phyloP scores from a whole-genome alignment of 2,329 filamentous ascomycete genomes.

The Diaporthe citrichinensis region DNA sequence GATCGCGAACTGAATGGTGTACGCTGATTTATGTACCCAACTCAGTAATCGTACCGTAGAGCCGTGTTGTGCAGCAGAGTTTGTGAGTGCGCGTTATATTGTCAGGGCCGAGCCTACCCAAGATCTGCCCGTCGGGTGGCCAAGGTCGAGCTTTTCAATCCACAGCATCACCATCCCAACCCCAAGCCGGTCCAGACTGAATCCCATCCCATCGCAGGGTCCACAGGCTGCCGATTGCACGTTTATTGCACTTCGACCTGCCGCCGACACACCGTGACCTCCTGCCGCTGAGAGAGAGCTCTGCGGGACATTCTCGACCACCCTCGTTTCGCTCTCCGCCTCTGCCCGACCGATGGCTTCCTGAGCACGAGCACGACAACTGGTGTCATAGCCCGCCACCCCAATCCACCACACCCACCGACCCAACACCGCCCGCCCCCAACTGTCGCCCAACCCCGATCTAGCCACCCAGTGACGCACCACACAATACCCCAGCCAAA shows the following conservation, averaged over 20 bases:
- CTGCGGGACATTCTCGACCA: constrained; percentile 27
- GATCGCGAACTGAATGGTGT: no score
- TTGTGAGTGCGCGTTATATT: no score
- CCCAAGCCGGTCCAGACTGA: constrained; percentile 20
- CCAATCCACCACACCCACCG: constrained; percentile 20
- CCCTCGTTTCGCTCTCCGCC: constrained; percentile 7
- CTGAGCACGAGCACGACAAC: constrained; percentile 32
- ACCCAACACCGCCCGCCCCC: constrained; percentile 16
- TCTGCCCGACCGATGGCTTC: constrained; percentile 37
- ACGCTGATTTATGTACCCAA: no score
- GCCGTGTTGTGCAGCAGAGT: no score
- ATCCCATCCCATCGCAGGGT: constrained; percentile 27
- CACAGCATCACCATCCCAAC: constrained; percentile 33
- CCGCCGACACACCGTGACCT: neutral
- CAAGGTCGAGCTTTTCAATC: constrained; percentile 35
- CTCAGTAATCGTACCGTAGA: no score
- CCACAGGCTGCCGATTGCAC: constrained; percentile 19
- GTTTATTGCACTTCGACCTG: neutral
- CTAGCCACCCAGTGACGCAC: constrained; percentile 33
- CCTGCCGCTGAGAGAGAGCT: neutral
- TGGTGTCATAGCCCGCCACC: constrained; percentile 35
- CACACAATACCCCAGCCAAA: constrained; percentile 12
- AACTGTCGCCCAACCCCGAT: constrained; percentile 22
- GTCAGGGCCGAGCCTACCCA: no score
- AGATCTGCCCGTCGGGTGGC: constrained; percentile 32